phyloP scores from a whole-genome alignment of 768 basidiomycete genomes.

The Kwoniella dejecticola region DNA sequence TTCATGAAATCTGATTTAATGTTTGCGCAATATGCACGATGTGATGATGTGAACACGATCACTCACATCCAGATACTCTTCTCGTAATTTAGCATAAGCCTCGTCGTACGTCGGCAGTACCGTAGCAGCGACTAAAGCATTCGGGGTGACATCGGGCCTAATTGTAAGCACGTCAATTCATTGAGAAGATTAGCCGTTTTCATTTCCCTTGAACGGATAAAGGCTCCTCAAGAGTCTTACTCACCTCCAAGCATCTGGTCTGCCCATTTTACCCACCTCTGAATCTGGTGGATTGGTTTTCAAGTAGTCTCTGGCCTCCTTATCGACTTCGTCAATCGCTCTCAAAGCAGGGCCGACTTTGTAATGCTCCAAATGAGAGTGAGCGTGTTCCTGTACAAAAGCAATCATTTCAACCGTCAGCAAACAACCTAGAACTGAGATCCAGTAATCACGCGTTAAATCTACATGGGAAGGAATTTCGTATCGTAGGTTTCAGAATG shows the following conservation, averaged over 20 bases:
- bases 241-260: conserved; percentile 53
- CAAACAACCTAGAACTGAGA: no score
- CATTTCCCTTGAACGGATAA: neutral
- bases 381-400: conserved; percentile 29
- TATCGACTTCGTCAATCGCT: conserved; percentile 41
- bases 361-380: conserved; percentile 38
- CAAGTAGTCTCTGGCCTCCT: conserved; percentile 37
- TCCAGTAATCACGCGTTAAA: no score
- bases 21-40: no score
- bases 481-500: no score
- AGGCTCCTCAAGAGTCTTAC: conserved; percentile 10
- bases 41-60: no score
- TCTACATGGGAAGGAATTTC: no score
- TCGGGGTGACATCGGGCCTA: conserved; percentile 47
- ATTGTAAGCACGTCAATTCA: neutral
- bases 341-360: conserved; percentile 37
- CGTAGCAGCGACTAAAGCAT: conserved; percentile 46
- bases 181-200: neutral
- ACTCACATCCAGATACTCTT: conserved; percentile 47
- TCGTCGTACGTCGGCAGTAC: conserved; percentile 52
- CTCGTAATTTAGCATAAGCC: conserved; percentile 37
- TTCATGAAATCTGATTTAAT: no score
- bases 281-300: conserved; percentile 12
- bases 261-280: neutral
- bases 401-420: no score